Percentiles rank a stretch among this genome's conserved stretches.
Conservation (phyloP, 2,329 filamentous ascomycete genomes). For the Teratosphaeriaceae sp. region DNA sequence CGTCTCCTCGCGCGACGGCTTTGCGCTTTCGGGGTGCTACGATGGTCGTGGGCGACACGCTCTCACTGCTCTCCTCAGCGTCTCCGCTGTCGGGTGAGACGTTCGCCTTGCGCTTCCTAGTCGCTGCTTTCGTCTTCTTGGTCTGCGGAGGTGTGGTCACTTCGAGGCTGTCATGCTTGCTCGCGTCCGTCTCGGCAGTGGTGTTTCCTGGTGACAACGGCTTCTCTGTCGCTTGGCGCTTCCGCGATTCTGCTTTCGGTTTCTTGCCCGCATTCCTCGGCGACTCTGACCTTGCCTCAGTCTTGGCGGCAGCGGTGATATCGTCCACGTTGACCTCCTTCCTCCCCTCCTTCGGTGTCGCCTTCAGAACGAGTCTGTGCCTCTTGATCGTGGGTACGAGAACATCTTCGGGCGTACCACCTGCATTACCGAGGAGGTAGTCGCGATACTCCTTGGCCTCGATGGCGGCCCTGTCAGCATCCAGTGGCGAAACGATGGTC, state of each 20-base stretch:
- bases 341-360: not conserved
- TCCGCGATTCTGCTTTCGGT: not conserved
- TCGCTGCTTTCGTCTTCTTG: not conserved
- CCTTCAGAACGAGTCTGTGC: not conserved
- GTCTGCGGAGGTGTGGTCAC: not conserved
- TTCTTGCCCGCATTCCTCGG: slow-evolving; percentile 5
- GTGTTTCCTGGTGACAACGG: too few species aligned
- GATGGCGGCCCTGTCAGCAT: not conserved
- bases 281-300: not conserved
- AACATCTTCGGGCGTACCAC: not conserved
- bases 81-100: not conserved
- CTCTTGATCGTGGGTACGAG: not conserved
- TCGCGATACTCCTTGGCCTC: slow-evolving; percentile 3
- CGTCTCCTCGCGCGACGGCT: not conserved
- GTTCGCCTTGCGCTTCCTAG: not conserved
- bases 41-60: too few species aligned
- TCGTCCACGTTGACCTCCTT: not conserved
- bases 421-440: not conserved
- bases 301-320: not conserved
- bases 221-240: slow-evolving; percentile 2
- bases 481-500: not conserved
- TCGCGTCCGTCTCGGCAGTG: not conserved
- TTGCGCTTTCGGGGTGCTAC: not conserved
- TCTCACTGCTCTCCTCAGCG: not conserved
- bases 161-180: not conserved